A percentile compares a stretch with the other conserved stretches of the same genome.
Evolutionary conservation across 2,329 filamentous ascomycete species (phyloP).

Genomic region (Botrytis paeoniae): DNA sequence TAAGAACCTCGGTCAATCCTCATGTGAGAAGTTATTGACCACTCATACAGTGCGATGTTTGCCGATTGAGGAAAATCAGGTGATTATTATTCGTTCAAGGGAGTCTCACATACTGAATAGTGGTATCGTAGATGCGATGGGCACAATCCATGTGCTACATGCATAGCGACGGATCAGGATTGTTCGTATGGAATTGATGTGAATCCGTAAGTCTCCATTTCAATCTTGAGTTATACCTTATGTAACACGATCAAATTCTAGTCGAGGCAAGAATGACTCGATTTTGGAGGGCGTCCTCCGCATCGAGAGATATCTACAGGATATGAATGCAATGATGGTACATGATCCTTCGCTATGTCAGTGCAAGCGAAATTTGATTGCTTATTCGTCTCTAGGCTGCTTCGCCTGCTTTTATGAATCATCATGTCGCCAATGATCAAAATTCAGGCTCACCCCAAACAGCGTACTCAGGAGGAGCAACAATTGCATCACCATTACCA

Average conservation of each 20-base stretch:
- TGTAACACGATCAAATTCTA: constrained; percentile 24
- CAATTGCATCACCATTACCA: background rate
- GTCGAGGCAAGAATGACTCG: constrained; percentile 49
- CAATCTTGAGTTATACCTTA: background rate
- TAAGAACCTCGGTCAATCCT: constrained; percentile 19
- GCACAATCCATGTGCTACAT: constrained; percentile 43
- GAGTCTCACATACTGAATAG: background rate
- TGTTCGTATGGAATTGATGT: constrained; percentile 37
- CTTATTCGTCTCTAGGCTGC: constrained; percentile 7
- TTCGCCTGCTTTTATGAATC: background rate
- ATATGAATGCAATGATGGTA: constrained; percentile 39
- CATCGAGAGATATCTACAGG: constrained; percentile 46
- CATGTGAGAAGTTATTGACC: background rate
- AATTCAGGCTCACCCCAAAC: constrained; percentile 8
- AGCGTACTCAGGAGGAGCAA: background rate
- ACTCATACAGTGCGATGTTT: constrained; percentile 45
- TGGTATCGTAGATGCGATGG: constrained; percentile 45
- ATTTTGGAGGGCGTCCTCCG: constrained; percentile 50
- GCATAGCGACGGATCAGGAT: constrained; percentile 28
- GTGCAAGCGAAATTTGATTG: background rate
- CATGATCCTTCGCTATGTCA: background rate
- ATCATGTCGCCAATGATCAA: background rate
- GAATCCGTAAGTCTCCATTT: constrained; percentile 28
- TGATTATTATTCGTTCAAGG: constrained; percentile 28
- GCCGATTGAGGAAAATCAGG: constrained; percentile 49